These are phyloP conservation scores for Cadophora sp. DNA, from an alignment of 2,329 filamentous ascomycete genomes.

Conservation along the genomic window DNA sequence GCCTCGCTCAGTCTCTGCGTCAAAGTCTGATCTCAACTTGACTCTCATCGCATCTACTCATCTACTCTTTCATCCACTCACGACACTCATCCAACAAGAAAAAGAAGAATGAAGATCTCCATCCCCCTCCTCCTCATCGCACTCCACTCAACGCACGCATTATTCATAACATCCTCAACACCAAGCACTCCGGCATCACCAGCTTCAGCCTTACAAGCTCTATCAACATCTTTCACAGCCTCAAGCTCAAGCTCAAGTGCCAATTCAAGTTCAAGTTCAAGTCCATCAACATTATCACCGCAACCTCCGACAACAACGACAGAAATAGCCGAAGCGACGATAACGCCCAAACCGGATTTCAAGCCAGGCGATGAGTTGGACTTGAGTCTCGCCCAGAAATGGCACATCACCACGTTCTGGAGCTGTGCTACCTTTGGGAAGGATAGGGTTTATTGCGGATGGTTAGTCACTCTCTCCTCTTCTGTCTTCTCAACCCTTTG, in stretches of 20 bases:
- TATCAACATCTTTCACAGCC: background rate
- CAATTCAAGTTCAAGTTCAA: background rate
- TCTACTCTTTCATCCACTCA: background rate
- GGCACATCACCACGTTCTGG: conserved; percentile 43
- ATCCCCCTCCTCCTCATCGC: background rate
- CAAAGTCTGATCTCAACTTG: background rate
- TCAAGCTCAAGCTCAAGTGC: background rate
- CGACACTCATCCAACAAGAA: background rate
- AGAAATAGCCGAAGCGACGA: conserved; percentile 9
- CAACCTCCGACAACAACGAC: conserved; percentile 9
- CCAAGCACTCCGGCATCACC: background rate
- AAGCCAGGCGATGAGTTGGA: conserved; percentile 11
- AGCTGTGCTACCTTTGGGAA: conserved; percentile 37
- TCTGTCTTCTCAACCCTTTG: background rate
- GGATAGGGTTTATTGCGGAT: conserved; percentile 38
- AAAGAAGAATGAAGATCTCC: conserved; percentile 5
- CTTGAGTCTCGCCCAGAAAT: conserved; percentile 36
- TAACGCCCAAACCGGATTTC: conserved; percentile 31
- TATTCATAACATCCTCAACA: conserved; percentile 7
- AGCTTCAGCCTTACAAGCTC: background rate
- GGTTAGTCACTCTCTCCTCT: conserved; percentile 26
- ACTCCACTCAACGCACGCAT: background rate
- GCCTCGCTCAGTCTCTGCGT: background rate
- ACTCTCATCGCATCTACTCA: background rate
- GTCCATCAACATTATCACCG: background rate